Evolutionary conservation across 208 protist genomes (phyloP), one percentile per base, ranked within the genome.

Genomic region (Leishmania turanica): DNA sequence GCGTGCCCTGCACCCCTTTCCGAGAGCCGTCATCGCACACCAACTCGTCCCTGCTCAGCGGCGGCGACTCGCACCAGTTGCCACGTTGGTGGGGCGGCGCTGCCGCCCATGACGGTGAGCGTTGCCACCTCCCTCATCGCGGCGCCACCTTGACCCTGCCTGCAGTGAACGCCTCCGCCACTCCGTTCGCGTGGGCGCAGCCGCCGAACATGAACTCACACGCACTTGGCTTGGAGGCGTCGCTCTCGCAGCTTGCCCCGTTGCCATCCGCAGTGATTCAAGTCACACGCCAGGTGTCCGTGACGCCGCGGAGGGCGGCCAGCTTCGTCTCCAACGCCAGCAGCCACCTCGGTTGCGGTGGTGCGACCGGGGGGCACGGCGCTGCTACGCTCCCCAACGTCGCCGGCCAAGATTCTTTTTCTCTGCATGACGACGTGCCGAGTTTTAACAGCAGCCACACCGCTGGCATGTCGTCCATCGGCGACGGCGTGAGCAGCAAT

Each of bases 311-410:
- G 62, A 64, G 49, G 45, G 58, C 49, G 45, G 58, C 78, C 37
- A 86, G 82, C 56, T 79, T 86, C 17, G 66, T 56, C 45, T 86
- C 82, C 15, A 81, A 49, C 64, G 37, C 77, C 47, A 85, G 82
- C 56, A 79, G 72, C 31, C 78, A 79, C 42, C 73, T 80, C 58
- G 74, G 65, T 42, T 60, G 21, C 45, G 75, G 58, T 60, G 70
- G 72, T 7, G 71, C 79, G 27, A 19, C 17, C 31, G 31, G 5
- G 11, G 78, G 42, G 54, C 54, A 65, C 34, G 69, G 53, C 15
- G 17, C 13, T 42, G 27, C 54, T n/a, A 24, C 60, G 66, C 27
- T 66, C 13, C 40, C 19, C 21, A 47, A 66, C 70, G 21, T 71
- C 9, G 76, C 66, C 56, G 65, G 71, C 27, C 75, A 75, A 54